Evolutionary conservation across 495 filamentous ascomycete genomes (phyloP).

Genomic region (Astrocystis sublimbata): DNA sequence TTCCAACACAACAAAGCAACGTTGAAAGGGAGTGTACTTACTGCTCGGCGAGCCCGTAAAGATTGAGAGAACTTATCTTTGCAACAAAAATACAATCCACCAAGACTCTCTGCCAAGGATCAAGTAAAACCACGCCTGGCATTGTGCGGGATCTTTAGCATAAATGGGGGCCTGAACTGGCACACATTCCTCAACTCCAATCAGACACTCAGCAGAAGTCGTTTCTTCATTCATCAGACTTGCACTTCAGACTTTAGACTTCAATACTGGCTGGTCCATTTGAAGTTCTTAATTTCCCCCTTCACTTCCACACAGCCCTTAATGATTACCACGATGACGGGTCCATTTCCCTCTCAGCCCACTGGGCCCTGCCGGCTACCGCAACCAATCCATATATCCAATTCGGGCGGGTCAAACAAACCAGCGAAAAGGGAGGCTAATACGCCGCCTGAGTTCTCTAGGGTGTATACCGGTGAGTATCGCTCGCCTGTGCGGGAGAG

Average conservation of each 20-base stretch:
- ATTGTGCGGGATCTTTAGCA: neutral
- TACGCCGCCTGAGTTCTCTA: neutral
- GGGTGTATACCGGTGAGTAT: conserved; percentile 15
- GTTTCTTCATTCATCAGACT: neutral
- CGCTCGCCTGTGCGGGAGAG: neutral
- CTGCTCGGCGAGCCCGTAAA: neutral
- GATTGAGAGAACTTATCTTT: neutral
- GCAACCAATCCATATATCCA: neutral
- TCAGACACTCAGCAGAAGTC: neutral
- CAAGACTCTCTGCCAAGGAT: neutral
- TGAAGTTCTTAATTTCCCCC: neutral
- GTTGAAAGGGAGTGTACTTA: neutral
- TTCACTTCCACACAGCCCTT: neutral
- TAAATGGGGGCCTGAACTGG: neutral
- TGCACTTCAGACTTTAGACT: neutral
- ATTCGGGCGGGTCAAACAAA: neutral
- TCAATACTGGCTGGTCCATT: conserved; percentile 6
- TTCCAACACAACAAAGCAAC: neutral
- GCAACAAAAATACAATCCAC: neutral
- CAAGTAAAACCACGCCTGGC: neutral
- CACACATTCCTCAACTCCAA: too few relatives aligned
- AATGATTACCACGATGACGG: neutral
- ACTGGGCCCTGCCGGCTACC: neutral
- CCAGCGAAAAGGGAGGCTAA: neutral
- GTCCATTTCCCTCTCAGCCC: neutral